phyloP scores from a whole-genome alignment of 768 basidiomycete genomes.

The Candolleomyces efflorescens region DNA sequence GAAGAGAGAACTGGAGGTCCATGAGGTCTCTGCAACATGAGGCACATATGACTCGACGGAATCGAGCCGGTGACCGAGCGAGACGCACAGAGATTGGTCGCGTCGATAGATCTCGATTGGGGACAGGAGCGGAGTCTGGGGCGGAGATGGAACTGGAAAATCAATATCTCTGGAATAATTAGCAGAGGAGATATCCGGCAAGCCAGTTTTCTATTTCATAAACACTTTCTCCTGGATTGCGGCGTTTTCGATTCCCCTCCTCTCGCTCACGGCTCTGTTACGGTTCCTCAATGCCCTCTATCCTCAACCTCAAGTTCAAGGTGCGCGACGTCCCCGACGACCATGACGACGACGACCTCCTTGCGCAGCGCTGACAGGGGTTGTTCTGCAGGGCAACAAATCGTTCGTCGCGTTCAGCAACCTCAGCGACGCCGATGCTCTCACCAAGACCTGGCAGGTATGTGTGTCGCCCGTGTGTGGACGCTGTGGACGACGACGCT shows the following conservation, averaged over 20 bases:
- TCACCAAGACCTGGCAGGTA: constrained; percentile 92
- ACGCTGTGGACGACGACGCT: not conserved
- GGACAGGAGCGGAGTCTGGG: too few relatives aligned
- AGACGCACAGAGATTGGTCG: too few relatives aligned
- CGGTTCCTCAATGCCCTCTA: constrained; percentile 59
- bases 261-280: constrained; percentile 11
- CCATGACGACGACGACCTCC: not conserved
- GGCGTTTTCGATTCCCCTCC: not conserved
- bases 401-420: constrained; percentile 92
- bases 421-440: constrained; percentile 76
- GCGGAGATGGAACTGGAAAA: too few relatives aligned
- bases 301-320: constrained; percentile 86
- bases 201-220: constrained; percentile 2
- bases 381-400: constrained; percentile 73
- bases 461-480: constrained; percentile 13
- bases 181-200: too few relatives aligned
- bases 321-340: constrained; percentile 25
- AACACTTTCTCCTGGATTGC: not conserved
- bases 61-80: too few relatives aligned
- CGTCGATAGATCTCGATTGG: too few relatives aligned
- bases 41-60: too few relatives aligned
- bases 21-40: too few relatives aligned
- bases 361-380: constrained; percentile 10
- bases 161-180: too few relatives aligned
- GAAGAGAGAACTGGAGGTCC: too few relatives aligned